Percentiles rank a stretch among this genome's conserved stretches.
These are phyloP conservation scores for Acacia concinna DNA, from an alignment of 331 rosid species.

Conservation along the genomic window DNA sequence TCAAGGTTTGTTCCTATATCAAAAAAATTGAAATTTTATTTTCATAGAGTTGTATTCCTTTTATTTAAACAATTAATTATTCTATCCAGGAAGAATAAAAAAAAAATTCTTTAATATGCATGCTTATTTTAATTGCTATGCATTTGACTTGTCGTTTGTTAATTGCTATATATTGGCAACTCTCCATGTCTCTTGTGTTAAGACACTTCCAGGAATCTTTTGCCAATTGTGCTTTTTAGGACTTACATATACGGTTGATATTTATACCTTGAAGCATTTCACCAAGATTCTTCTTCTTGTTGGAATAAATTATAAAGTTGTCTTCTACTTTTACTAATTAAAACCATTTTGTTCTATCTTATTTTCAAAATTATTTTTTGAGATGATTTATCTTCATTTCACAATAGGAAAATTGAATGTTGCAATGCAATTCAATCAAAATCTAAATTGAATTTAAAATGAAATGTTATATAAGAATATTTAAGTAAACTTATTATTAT, in stretches of 20 bases:
- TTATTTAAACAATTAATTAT: not conserved
- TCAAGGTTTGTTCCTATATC: constrained; percentile 60
- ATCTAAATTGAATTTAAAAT: not conserved
- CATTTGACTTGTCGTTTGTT: not conserved
- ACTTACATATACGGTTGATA: not conserved
- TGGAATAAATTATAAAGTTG: not conserved
- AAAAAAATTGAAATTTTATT: not conserved
- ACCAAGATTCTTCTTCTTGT: not conserved
- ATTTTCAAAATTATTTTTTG: not conserved
- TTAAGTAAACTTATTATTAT: not conserved
- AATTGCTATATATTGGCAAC: not conserved
- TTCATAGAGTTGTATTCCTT: not conserved
- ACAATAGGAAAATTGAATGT: not conserved
- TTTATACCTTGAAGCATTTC: not conserved
- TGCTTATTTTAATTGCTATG: not conserved
- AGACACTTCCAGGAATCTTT: constrained; percentile 32
- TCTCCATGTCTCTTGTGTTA: constrained; percentile 10
- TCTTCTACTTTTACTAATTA: not conserved
- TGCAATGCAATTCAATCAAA: not conserved
- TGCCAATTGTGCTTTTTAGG: constrained; percentile 24
- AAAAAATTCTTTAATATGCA: not conserved
- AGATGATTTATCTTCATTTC: not conserved
- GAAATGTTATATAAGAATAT: not conserved
- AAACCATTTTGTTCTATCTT: not conserved
- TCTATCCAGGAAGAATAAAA: not conserved